A percentile compares a stretch with the other conserved stretches of the same genome.
These are phyloP conservation scores for Populus hybrid DNA, from an alignment of 441 rosid genomes.

Conservation along the genomic window DNA sequence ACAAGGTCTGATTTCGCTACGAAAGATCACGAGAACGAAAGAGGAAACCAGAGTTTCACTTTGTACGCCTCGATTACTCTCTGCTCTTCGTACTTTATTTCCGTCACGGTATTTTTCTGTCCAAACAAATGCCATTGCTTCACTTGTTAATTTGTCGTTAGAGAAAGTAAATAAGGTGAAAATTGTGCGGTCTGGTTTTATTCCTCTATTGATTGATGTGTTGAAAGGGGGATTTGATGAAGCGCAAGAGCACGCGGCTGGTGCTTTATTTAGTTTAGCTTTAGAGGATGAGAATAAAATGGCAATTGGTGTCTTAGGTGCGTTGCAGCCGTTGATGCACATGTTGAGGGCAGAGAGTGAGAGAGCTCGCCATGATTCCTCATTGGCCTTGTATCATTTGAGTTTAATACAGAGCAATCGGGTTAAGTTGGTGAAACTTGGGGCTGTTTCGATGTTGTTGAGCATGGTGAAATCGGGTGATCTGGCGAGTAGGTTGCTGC, in stretches of 20 bases:
- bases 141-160: constrained; percentile 65
- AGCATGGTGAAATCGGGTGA: constrained; percentile 53
- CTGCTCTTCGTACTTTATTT: constrained; percentile 40
- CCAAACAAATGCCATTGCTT: constrained; percentile 70
- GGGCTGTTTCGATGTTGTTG: constrained; percentile 56
- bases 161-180: constrained; percentile 67
- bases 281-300: constrained; percentile 73
- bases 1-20: constrained; percentile 45
- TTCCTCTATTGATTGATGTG: constrained; percentile 62
- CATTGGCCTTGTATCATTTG: constrained; percentile 74
- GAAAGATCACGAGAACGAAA: constrained; percentile 54
- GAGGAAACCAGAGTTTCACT: constrained; percentile 48
- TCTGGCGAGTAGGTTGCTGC: constrained; percentile 38
- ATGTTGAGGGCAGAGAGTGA: constrained; percentile 52
- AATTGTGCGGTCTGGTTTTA: constrained; percentile 83
- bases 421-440: constrained; percentile 58
- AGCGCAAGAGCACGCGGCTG: constrained; percentile 77
- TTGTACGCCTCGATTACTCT: constrained; percentile 50
- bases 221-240: constrained; percentile 61
- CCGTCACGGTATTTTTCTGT: constrained; percentile 48
- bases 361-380: constrained; percentile 72
- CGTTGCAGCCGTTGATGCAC: constrained; percentile 68
- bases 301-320: constrained; percentile 86
- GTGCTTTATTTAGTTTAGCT: constrained; percentile 76
- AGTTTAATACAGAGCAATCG: constrained; percentile 65